Evolutionary conservation across 306 rosid species (phyloP).

Genomic region (Quercus wislizeni): DNA sequence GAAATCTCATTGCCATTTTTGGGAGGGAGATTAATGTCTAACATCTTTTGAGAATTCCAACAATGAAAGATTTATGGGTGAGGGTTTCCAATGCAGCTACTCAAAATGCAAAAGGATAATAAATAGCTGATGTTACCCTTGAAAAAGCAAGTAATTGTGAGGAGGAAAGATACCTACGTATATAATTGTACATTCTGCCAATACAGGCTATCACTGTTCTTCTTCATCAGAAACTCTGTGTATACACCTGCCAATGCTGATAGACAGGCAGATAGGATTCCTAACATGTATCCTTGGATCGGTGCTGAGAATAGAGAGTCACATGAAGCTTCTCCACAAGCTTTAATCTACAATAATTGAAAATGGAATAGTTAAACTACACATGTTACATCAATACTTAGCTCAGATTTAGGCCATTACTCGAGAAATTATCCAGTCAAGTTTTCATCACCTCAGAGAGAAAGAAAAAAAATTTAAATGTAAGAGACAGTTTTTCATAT

Average conservation of each 20-base stretch:
- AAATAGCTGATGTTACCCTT: background rate
- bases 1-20: background rate
- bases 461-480: background rate
- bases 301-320: constrained; percentile 87
- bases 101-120: background rate
- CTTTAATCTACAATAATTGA: constrained; percentile 61
- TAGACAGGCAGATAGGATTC: constrained; percentile 87
- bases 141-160: constrained; percentile 4
- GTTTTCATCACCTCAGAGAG: background rate
- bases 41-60: background rate
- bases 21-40: background rate
- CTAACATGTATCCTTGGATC: constrained; percentile 82
- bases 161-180: constrained; percentile 66
- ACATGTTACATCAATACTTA: background rate
- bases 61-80: background rate
- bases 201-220: constrained; percentile 88
- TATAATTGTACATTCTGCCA: constrained; percentile 97
- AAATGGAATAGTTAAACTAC: background rate
- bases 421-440: background rate
- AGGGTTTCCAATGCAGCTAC: background rate
- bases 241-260: constrained; percentile 96
- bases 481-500: background rate
- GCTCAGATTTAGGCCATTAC: constrained; percentile 12
- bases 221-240: constrained; percentile 96
- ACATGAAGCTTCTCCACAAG: constrained; percentile 87